Percentiles rank a stretch among this genome's conserved stretches.
Evolutionary conservation across 495 filamentous ascomycete genomes (phyloP).

Genomic region (Peziza echinospora): DNA sequence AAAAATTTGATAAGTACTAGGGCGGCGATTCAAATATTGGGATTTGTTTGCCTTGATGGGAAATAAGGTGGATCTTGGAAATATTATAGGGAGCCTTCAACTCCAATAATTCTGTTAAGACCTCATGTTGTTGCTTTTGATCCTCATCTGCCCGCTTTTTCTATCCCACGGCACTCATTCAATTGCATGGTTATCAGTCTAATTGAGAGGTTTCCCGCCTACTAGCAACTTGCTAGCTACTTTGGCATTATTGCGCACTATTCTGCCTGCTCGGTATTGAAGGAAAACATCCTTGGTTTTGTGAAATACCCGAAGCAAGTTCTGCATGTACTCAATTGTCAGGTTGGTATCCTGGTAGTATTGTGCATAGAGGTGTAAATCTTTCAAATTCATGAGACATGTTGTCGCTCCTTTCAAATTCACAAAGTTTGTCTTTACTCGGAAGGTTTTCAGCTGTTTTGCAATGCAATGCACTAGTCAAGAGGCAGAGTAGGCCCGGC

Average conservation of each 20-base stretch:
- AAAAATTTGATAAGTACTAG: neutral
- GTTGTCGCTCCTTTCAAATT: conserved; percentile 1
- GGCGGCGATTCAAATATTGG: neutral
- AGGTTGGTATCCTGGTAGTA: conserved; percentile 2
- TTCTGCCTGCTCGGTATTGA: neutral
- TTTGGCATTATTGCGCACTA: too few species aligned
- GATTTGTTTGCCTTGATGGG: neutral
- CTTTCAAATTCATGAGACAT: neutral
- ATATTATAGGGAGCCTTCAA: neutral
- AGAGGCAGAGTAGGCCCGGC: neutral
- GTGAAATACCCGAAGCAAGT: conserved; percentile 2
- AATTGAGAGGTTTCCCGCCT: too few species aligned
- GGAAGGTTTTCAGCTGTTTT: neutral
- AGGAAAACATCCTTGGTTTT: conserved; percentile 3
- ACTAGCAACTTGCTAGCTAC: too few species aligned
- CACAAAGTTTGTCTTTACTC: neutral
- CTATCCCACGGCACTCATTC: too few species aligned
- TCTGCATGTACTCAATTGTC: conserved; percentile 1
- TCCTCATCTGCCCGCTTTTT: too few species aligned
- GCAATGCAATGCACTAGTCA: neutral
- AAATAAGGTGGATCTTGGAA: neutral
- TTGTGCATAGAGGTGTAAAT: conserved; percentile 1
- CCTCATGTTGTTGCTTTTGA: too few species aligned
- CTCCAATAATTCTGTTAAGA: too few species aligned
- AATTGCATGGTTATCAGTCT: too few species aligned